These are phyloP conservation scores for Galerina sulciceps DNA, from an alignment of 768 basidiomycete genomes.

Conservation along the genomic window DNA sequence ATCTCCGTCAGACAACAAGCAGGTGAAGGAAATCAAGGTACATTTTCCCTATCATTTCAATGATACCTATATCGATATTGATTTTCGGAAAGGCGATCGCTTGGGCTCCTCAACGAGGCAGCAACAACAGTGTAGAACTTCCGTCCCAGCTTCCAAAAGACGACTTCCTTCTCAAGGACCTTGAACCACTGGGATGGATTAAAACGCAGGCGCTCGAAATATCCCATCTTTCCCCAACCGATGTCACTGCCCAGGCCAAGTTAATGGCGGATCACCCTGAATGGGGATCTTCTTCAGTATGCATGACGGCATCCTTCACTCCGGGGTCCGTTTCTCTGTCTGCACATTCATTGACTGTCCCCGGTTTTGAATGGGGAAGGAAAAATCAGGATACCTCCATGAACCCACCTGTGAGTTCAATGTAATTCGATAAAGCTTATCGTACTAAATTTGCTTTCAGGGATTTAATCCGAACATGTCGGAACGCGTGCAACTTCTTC, in stretches of 20 bases:
- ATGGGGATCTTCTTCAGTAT: constrained; percentile 93
- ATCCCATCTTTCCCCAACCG: constrained; percentile 88
- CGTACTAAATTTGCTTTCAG: constrained; percentile 30
- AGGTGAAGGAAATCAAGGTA: constrained; percentile 97
- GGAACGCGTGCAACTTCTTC: constrained; percentile 88
- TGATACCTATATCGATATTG: not conserved
- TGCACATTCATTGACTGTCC: constrained; percentile 86
- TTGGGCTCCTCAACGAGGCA: constrained; percentile 98
- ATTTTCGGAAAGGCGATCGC: constrained; percentile 64
- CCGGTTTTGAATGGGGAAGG: constrained; percentile 98
- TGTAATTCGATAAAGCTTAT: not conserved
- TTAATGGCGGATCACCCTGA: constrained; percentile 96
- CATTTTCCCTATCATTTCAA: not conserved
- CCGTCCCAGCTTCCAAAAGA: constrained; percentile 91
- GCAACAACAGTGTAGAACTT: constrained; percentile 92
- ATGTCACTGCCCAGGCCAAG: constrained; percentile 94
- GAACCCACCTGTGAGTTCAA: constrained; percentile 65
- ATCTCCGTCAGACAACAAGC: constrained; percentile 94
- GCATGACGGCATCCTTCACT: constrained; percentile 94
- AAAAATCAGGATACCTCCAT: constrained; percentile 88
- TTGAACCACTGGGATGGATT: constrained; percentile 95
- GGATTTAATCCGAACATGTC: constrained; percentile 99
- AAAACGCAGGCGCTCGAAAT: constrained; percentile 96
- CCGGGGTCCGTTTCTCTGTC: constrained; percentile 97
- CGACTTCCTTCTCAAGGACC: constrained; percentile 92